Evolutionary conservation across 1,139 yeast species (phyloP).

Genomic region (Debaryomyces psychrophilus): DNA sequence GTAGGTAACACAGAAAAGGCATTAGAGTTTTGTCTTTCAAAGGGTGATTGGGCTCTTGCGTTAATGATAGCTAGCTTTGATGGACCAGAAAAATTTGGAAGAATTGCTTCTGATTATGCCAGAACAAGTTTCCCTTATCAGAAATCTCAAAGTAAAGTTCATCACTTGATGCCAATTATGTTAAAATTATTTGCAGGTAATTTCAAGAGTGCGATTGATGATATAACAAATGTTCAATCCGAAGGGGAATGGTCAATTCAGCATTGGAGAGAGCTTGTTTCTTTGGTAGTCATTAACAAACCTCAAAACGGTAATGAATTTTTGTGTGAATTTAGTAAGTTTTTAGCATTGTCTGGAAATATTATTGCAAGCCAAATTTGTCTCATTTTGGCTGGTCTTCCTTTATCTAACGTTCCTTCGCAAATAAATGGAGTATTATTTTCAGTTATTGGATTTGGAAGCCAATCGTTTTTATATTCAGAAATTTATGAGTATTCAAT

Average conservation of each 20-base stretch:
- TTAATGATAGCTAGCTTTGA: constrained; percentile 67
- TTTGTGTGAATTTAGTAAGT: constrained; percentile 57
- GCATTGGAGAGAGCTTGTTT: constrained; percentile 56
- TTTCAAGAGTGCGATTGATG: constrained; percentile 54
- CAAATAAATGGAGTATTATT: constrained; percentile 29
- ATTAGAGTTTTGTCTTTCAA: constrained; percentile 59
- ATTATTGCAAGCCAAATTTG: constrained; percentile 48
- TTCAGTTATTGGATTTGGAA: constrained; percentile 17
- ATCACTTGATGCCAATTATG: constrained; percentile 61
- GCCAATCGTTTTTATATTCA: constrained; percentile 52
- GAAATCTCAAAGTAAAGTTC: constrained; percentile 45
- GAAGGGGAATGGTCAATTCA: constrained; percentile 53
- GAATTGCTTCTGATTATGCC: constrained; percentile 53
- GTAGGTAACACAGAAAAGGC: constrained; percentile 72
- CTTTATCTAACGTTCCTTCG: constrained; percentile 35
- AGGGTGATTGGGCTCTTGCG: constrained; percentile 79
- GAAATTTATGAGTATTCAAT: constrained; percentile 73
- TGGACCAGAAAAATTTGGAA: constrained; percentile 64
- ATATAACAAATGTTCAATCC: constrained; percentile 41
- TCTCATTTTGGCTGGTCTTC: constrained; percentile 52
- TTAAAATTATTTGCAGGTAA: constrained; percentile 71
- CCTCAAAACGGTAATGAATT: constrained; percentile 40
- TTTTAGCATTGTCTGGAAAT: constrained; percentile 41
- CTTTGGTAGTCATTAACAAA: constrained; percentile 48
- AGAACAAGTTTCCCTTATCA: constrained; percentile 41